Evolutionary conservation across 306 rosid genomes (phyloP), one percentile per base, ranked within the genome.

Genomic region (Rosa multiflora): DNA sequence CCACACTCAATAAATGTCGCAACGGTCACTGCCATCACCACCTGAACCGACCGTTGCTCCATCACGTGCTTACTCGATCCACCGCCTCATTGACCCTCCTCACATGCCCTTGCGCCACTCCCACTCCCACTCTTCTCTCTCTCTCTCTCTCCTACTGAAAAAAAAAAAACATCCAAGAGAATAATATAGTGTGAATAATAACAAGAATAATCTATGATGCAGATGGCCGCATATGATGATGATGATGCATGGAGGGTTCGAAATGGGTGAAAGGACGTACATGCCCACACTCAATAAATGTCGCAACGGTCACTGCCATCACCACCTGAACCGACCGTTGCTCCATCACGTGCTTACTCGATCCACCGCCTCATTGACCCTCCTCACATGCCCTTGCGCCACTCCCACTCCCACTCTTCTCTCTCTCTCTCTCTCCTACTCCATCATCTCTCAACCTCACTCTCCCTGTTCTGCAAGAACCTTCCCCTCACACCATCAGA

Each of bases 301-400:
- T 77, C 72, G 75, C 88, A 86, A 86, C 89, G 89, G 89, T 78
- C 73, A 84, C 79, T 82, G 83, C 82, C 79, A 46, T 76, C 70
- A 52, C 56, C 56, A 37, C 14, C 79, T 71, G 79, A 53, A 64
- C 82, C 75, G 77, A 84, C 84, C 80, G 82, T 84, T 84, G 80
- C 56, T 73, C 73, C 32, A 70, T 84, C 84, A 80, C 82, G 80
- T 77, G 82, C 82, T 63, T 44, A 8, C 47, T 15, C 5, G 2
- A 26, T 26, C 78, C 78, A 80, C 78, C 77, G 77, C 47, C 78
- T 52, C 46, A 37, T 78, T 58, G 43, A 78, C 82, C 62, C 56
- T 37, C 51, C 23, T 71, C 81, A 79, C 76, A 76, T 79, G 76
- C 70, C 62, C 14, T 32, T 48, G 46, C 20, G 40, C 44, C 70